Percentiles rank a stretch among this genome's conserved stretches.
phyloP scores from a whole-genome alignment of 164 flowering plant species.

The Cinnamomum micranthum region DNA sequence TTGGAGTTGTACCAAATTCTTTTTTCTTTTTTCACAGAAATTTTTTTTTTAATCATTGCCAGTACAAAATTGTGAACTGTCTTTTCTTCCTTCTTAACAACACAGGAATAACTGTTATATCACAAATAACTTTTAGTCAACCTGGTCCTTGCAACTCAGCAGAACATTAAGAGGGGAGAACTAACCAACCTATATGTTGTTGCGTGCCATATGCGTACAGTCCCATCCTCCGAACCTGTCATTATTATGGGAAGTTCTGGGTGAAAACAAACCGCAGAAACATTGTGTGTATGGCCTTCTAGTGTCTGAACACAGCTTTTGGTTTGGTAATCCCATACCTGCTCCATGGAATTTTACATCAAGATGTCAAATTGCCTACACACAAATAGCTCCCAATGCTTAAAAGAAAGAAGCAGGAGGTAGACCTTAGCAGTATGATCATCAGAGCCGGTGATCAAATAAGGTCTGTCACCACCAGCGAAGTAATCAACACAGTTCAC shows the following conservation, averaged over 20 bases:
- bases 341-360: slow-evolving; percentile 13
- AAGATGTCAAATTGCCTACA: neutral
- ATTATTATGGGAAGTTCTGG: slow-evolving; percentile 91
- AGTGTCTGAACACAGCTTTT: slow-evolving; percentile 89
- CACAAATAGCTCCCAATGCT: neutral
- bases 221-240: slow-evolving; percentile 96
- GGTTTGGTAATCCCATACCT: slow-evolving; percentile 98
- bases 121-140: neutral
- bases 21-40: neutral
- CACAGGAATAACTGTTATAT: neutral
- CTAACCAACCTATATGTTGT: slow-evolving; percentile 71
- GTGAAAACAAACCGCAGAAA: slow-evolving; percentile 83
- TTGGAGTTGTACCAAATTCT: too few relatives aligned
- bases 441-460: slow-evolving; percentile 91
- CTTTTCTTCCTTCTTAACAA: neutral
- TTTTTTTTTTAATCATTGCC: neutral
- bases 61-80: neutral
- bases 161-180: neutral
- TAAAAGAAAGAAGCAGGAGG: neutral
- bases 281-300: slow-evolving; percentile 94
- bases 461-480: slow-evolving; percentile 86
- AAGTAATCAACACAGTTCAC: slow-evolving; percentile 95
- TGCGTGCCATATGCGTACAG: slow-evolving; percentile 89
- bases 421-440: slow-evolving; percentile 94
- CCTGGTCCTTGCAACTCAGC: neutral